Base-by-base conservation (phyloP, 768 basidiomycete genomes). In the Suillus decipiens region DNA sequence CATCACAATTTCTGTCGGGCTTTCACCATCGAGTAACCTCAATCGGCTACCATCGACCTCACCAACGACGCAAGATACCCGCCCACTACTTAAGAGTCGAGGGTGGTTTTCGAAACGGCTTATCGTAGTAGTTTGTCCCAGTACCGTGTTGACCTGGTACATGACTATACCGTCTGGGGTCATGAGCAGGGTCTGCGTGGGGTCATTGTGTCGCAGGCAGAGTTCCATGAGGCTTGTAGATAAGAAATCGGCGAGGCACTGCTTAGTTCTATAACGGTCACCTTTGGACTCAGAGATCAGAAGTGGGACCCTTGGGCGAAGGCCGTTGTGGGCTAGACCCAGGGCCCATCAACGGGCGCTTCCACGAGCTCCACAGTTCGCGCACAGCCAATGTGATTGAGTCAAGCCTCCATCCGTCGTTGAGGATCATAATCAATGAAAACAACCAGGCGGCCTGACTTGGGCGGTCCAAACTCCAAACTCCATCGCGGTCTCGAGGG, bases 51-150 rank as follows among this genome's bases (percentile, higher is more conserved):
- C 73, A 59, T 73, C 73, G 53, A 79, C 66, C 12, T 64, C 64
- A 17, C 78, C 79, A 24, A 80, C 68, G 48, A 75, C 70, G 1
- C 71, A 76, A 64, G 73, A 73, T 15, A 75, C 71, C 28, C 70
- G 75, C 5, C 79, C 78, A 5, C 63, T 69, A 47, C 72, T 61
- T 39, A 43, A 11, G 17, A 42, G 39, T 28, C 19, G 72, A 11
- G 63, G 64, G 56, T 69, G 68, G 22, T 67, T 63, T 51, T 75
- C 74, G 14, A 76, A 62, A 0, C 78, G 48, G 62, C 63, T 47
- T 55, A 60, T 45, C 60, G 59, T 47, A 12, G 62, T 64, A 14
- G 51, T 43, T 28, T 47, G 50, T 22, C 51, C 31, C 2, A 15
- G 31, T 33, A 72, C 70, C 1, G 80, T 79, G 36, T 69, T 63